Percentiles rank a stretch among this genome's conserved stretches.
Conservation (phyloP, 1,139 yeast genomes). For the Arxiozyma heterogenica region DNA sequence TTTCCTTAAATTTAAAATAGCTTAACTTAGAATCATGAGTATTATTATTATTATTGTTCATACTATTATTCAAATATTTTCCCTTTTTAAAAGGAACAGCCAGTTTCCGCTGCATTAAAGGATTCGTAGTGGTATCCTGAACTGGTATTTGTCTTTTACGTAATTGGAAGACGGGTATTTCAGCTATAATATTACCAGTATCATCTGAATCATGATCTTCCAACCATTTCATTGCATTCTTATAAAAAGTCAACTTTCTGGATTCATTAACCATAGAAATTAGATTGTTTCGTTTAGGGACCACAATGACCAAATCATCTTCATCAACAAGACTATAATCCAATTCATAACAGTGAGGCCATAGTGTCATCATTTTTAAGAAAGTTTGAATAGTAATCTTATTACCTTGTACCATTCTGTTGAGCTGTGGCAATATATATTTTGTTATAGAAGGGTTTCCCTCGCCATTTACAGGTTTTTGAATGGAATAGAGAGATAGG, state of each 20-base stretch:
- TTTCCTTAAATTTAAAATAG: constrained; percentile 15
- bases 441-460: constrained; percentile 17
- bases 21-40: constrained; percentile 6
- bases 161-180: constrained; percentile 18
- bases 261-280: constrained; percentile 18
- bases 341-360: constrained; percentile 24
- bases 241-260: constrained; percentile 20
- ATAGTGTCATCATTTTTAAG: constrained; percentile 16
- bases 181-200: constrained; percentile 6
- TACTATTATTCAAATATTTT: not conserved
- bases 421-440: constrained; percentile 23
- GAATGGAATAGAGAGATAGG: constrained; percentile 22
- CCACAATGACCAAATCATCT: constrained; percentile 17
- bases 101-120: not conserved
- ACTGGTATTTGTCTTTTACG: constrained; percentile 16
- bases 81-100: not conserved
- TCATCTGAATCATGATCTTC: not conserved
- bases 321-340: constrained; percentile 14
- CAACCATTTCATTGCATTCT: constrained; percentile 22
- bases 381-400: constrained; percentile 18
- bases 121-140: not conserved
- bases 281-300: constrained; percentile 16
- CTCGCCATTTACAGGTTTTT: constrained; percentile 8
- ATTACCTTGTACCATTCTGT: constrained; percentile 19
- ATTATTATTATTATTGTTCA: not conserved